Evolutionary conservation across 169 alveolate genomes (phyloP).

Genomic region (Plasmodium yoelii): DNA sequence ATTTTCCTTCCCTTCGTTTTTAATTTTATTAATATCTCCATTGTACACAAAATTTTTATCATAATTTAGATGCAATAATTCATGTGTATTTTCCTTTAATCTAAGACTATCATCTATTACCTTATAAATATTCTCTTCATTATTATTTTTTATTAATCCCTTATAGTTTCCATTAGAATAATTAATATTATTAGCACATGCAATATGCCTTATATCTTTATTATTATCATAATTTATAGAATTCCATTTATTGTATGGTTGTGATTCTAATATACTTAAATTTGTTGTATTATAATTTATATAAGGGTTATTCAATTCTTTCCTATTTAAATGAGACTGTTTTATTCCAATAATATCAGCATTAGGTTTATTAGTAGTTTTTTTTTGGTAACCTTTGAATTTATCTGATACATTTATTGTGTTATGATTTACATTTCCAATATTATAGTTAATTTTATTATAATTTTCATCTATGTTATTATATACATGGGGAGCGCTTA

Average conservation of each 20-base stretch:
- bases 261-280: not conserved
- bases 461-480: too few relatives aligned
- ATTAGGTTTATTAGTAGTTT: not conserved
- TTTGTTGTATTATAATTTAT: not conserved
- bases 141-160: not conserved
- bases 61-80: not conserved
- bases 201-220: not conserved
- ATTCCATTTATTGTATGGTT: slow-evolving; percentile 1
- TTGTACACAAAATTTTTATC: not conserved
- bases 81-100: slow-evolving; percentile 5
- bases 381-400: not conserved
- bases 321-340: slow-evolving; percentile 4
- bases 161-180: slow-evolving; percentile 1
- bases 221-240: not conserved
- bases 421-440: too few relatives aligned
- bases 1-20: not conserved
- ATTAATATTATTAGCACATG: not conserved
- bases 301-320: not conserved
- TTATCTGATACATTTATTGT: too few relatives aligned
- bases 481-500: too few relatives aligned
- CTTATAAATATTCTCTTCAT: not conserved
- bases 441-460: too few relatives aligned
- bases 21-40: not conserved
- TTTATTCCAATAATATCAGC: not conserved
- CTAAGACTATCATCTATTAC: not conserved